Evolutionary conservation across 2,329 filamentous ascomycete genomes (phyloP).

Genomic region (Arthrobotrys musiformis): DNA sequence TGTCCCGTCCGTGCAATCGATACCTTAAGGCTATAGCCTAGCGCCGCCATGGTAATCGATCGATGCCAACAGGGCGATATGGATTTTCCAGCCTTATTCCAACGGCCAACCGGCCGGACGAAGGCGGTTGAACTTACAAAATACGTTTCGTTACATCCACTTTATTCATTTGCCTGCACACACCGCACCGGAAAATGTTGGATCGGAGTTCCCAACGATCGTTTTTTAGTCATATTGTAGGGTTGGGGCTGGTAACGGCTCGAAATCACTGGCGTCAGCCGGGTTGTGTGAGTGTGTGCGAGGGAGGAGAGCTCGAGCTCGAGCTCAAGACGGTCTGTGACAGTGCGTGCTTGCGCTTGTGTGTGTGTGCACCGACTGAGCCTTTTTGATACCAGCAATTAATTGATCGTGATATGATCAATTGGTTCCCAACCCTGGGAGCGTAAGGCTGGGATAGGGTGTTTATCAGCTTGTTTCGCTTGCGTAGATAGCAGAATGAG

Average conservation of each 20-base stretch:
- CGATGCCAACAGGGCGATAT: background rate
- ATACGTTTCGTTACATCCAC: constrained; percentile 18
- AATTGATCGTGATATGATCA: constrained; percentile 43
- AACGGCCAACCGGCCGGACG: background rate
- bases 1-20: background rate
- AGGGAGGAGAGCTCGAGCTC: constrained; percentile 2
- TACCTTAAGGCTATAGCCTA: background rate
- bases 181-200: constrained; percentile 28
- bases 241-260: constrained; percentile 9
- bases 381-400: constrained; percentile 26
- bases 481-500: constrained; percentile 17
- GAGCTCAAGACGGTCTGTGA: constrained; percentile 13
- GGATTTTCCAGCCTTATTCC: constrained; percentile 24
- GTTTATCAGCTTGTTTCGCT: constrained; percentile 45
- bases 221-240: constrained; percentile 23
- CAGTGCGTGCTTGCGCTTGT: background rate
- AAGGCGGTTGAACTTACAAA: background rate
- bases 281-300: background rate
- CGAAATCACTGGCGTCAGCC: background rate
- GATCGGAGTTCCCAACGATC: constrained; percentile 33
- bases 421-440: constrained; percentile 40
- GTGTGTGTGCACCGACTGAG: constrained; percentile 4
- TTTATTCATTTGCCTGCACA: constrained; percentile 21
- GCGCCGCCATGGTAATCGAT: too few relatives aligned
- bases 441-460: constrained; percentile 6